Conservation (phyloP, 257 asterid species). For the Solanum dulcamara region DNA sequence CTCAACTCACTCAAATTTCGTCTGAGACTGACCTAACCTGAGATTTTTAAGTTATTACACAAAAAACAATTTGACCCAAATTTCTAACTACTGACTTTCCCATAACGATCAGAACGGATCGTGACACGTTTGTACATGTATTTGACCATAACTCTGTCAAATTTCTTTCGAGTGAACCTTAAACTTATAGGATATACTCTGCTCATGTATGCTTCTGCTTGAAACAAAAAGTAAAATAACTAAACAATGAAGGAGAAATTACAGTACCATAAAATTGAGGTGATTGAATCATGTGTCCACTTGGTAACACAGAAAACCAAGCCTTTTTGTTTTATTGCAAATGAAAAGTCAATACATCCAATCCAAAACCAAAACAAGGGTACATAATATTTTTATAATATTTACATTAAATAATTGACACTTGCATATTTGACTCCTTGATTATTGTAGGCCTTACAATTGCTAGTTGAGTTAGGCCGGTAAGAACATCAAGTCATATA, state of each 20-base stretch:
- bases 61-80: too few species aligned
- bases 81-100: too few species aligned
- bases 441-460: background rate
- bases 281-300: background rate
- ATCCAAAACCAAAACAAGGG: background rate
- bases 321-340: background rate
- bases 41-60: too few species aligned
- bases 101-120: too few species aligned
- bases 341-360: background rate
- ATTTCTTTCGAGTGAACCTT: too few species aligned
- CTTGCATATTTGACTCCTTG: background rate
- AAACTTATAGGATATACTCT: too few species aligned
- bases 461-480: background rate
- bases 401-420: background rate
- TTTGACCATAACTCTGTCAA: background rate
- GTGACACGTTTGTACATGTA: background rate
- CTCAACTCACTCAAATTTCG: too few species aligned
- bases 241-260: background rate
- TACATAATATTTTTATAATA: background rate
- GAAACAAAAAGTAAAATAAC: background rate
- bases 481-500: background rate
- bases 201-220: background rate
- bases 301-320: background rate
- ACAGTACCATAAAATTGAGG: background rate
- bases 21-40: too few species aligned